Base-by-base conservation (phyloP, 192 early-diverging fungal species). In the Fimicolochytrium jonesii region DNA sequence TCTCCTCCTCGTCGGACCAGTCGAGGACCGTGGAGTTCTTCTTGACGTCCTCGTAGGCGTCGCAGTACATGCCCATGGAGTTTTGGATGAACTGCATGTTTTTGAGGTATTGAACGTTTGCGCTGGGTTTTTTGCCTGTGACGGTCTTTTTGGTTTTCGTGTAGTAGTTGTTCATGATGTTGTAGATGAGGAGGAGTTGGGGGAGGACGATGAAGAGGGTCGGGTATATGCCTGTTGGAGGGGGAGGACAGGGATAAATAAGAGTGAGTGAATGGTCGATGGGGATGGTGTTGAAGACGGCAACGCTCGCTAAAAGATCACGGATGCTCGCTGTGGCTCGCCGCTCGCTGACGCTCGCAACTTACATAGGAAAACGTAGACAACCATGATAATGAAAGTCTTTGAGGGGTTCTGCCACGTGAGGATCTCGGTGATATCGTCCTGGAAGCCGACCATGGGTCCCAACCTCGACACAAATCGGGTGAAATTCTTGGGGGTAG, bases 31-130 rank as follows among this genome's bases (percentile, higher is more conserved):
- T 47, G 18, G 67, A 50, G 31, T 35, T 32, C 25, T 63, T 57
- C 26, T 59, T 64, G 37, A 69, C 55, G 35, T 59, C 71, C 28
- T 70, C 76, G 66, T 77, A 67, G 9, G 32, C 56, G 39, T 77
- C 76, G 53, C 58, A 74, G 50, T 64, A 72, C 53, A 74, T 61
- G 28, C 82, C 84, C 89, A 90, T 90, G 71, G 85, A 79, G 53
- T 91, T 88, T 55, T 91, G 89, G 31, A 90, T 80, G 61, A 88
- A 85, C 51, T 84, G 84, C 64, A 88, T 57, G 61, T 88, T 89
- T 64, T 73, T 80, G 18, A 80, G 62, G 64, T 87, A 88, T 53
- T 89, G 83, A 20, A 84, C 79, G 33, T 55, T 55, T 30, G n/a
- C 34, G 69, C 32, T 48, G 52, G 45, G 55, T 58, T 61, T 62